Conservation (phyloP, 1,284 basidiomycete species). For the Ustilago vetiveriae region DNA sequence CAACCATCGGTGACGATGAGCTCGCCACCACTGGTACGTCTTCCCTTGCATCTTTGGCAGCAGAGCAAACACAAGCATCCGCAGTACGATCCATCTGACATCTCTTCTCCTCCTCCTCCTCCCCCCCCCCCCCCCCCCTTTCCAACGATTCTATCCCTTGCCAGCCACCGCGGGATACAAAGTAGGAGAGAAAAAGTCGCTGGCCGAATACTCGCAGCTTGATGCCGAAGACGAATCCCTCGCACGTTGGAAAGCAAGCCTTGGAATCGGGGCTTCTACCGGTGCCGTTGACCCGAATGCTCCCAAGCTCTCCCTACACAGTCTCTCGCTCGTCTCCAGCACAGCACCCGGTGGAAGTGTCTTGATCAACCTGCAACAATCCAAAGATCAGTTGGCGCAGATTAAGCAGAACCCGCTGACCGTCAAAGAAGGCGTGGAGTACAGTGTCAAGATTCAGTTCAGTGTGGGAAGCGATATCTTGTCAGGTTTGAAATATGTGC, state of each 20-base stretch:
- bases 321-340: constrained; percentile 69
- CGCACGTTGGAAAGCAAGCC: constrained; percentile 85
- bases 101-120: too few species aligned
- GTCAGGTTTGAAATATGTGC: constrained; percentile 82
- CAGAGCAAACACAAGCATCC: too few species aligned
- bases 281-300: constrained; percentile 63
- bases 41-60: too few species aligned
- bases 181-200: constrained; percentile 68
- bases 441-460: constrained; percentile 84
- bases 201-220: constrained; percentile 72
- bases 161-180: constrained; percentile 67
- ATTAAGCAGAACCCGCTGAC: constrained; percentile 74
- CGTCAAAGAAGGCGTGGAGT: constrained; percentile 72
- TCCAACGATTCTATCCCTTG: too few species aligned
- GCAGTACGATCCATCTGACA: too few species aligned
- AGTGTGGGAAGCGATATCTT: constrained; percentile 80
- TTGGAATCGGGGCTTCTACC: constrained; percentile 76
- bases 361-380: constrained; percentile 70
- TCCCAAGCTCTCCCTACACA: constrained; percentile 61
- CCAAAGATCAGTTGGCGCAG: constrained; percentile 67
- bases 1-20: constrained; percentile 48
- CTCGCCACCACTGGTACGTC: constrained; percentile 48
- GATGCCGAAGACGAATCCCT: constrained; percentile 85
- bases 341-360: constrained; percentile 66
- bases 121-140: too few species aligned